These are phyloP conservation scores for Candida xiaguanensis DNA, from an alignment of 805 yeast genomes.

Conservation along the genomic window DNA sequence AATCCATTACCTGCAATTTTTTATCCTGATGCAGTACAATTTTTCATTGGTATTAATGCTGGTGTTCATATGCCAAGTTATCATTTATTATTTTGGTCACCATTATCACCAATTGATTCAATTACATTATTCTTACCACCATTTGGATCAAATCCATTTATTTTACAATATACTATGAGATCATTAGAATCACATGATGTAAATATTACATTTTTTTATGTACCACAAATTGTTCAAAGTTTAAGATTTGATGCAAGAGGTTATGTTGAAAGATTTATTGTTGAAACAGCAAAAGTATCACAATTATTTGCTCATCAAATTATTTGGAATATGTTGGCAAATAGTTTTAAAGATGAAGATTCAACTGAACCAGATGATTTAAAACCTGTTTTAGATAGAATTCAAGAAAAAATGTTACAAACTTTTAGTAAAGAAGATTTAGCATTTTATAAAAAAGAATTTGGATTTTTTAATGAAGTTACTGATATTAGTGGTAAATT, in stretches of 20 bases:
- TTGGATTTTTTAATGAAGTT: slow-evolving; percentile 84
- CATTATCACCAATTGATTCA: slow-evolving; percentile 78
- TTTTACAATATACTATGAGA: slow-evolving; percentile 85
- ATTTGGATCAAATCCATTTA: slow-evolving; percentile 57
- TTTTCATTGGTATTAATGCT: slow-evolving; percentile 41
- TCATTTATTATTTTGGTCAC: slow-evolving; percentile 62
- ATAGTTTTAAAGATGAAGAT: slow-evolving; percentile 87
- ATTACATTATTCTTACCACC: slow-evolving; percentile 80
- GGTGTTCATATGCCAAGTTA: slow-evolving; percentile 36
- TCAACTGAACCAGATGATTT: slow-evolving; percentile 72
- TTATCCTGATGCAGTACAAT: slow-evolving; percentile 58
- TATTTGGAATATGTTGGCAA: slow-evolving; percentile 96
- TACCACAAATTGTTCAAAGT: slow-evolving; percentile 95
- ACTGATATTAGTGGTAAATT: slow-evolving; percentile 92
- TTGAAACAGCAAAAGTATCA: slow-evolving; percentile 88
- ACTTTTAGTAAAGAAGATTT: slow-evolving; percentile 60
- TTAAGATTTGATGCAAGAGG: slow-evolving; percentile 80
- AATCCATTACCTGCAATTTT: slow-evolving; percentile 59
- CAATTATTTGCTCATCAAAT: slow-evolving; percentile 95
- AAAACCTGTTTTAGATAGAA: slow-evolving; percentile 78
- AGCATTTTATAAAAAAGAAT: slow-evolving; percentile 74
- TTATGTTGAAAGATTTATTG: slow-evolving; percentile 80
- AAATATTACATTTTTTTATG: slow-evolving; percentile 88
- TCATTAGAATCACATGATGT: slow-evolving; percentile 86
- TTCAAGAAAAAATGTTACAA: slow-evolving; percentile 59